phyloP scores from a whole-genome alignment of 106 monocot genomes.

The Dendrobium catenatum region DNA sequence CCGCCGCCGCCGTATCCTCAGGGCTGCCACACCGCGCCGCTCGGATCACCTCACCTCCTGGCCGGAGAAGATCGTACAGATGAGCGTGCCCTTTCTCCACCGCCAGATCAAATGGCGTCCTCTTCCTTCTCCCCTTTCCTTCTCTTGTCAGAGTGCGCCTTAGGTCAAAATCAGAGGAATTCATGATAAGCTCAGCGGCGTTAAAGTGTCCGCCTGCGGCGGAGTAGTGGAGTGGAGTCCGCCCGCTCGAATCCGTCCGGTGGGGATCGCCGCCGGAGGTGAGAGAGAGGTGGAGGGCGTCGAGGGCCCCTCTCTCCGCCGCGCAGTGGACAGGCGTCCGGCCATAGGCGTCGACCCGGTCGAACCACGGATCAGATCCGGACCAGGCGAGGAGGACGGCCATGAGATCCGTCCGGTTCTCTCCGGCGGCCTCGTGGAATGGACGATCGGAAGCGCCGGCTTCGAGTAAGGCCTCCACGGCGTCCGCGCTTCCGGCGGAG shows the following conservation, averaged over 20 bases:
- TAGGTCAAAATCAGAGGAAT: slow-evolving; percentile 1
- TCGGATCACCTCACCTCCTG: slow-evolving; percentile 3
- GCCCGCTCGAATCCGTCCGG: slow-evolving; percentile 21
- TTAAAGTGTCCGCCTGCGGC: slow-evolving; percentile 12
- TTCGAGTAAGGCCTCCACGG: slow-evolving; percentile 14
- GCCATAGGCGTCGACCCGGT: slow-evolving; percentile 15
- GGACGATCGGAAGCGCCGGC: slow-evolving; percentile 19
- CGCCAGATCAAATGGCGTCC: slow-evolving; percentile 31
- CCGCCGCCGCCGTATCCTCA: neutral
- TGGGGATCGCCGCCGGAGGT: slow-evolving; percentile 19
- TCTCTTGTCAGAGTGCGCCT: slow-evolving; percentile 15
- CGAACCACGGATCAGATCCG: neutral
- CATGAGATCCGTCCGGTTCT: slow-evolving; percentile 17
- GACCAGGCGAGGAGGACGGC: neutral
- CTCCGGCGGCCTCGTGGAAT: slow-evolving; percentile 28
- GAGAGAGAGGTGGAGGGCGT: slow-evolving; percentile 18
- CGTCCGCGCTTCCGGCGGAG: slow-evolving; percentile 13
- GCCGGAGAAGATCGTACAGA: slow-evolving; percentile 18
- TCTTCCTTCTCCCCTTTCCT: neutral
- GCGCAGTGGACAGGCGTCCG: slow-evolving; percentile 29
- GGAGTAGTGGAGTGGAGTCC: slow-evolving; percentile 39
- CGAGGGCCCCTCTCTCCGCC: slow-evolving; percentile 17
- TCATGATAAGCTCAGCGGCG: slow-evolving; percentile 10
- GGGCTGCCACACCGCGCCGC: slow-evolving; percentile 14
- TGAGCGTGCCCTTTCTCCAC: slow-evolving; percentile 20